Percentiles rank a stretch among this genome's conserved stretches.
phyloP scores from a whole-genome alignment of 2,329 filamentous ascomycete species.

The Fusarium burgessii region DNA sequence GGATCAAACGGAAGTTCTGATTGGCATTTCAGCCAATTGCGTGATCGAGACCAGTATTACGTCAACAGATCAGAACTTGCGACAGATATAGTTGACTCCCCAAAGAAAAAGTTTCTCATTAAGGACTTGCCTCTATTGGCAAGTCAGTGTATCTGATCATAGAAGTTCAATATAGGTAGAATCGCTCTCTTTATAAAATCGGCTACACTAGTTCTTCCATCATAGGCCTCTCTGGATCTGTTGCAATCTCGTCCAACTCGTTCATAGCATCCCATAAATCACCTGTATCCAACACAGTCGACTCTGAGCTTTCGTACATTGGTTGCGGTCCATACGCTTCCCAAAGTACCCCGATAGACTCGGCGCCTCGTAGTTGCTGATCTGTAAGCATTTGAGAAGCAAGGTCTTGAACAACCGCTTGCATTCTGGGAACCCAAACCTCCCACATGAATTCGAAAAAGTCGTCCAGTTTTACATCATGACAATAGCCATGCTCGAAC shows the following conservation, averaged over 20 bases:
- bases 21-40: slow-evolving; percentile 6
- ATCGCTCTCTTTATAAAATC: too few species aligned
- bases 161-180: too few species aligned
- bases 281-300: too few species aligned
- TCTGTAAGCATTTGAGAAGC: neutral
- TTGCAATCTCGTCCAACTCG: fast-evolving
- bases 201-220: too few species aligned
- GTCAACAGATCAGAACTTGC: neutral
- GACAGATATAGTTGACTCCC: too few species aligned
- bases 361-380: fast-evolving
- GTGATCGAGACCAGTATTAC: slow-evolving; percentile 22
- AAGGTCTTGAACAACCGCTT: fast-evolving
- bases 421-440: neutral
- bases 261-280: neutral
- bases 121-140: too few species aligned
- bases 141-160: too few species aligned
- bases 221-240: neutral
- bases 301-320: too few species aligned
- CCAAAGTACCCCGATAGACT: fast-evolving
- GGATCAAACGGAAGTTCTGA: too few species aligned
- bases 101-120: too few species aligned
- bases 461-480: fast-evolving
- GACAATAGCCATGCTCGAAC: fast-evolving
- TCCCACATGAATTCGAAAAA: fast-evolving
- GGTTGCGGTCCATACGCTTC: too few species aligned